Base-by-base conservation (phyloP, 1,284 basidiomycete genomes). In the Inonotus hispidus region DNA sequence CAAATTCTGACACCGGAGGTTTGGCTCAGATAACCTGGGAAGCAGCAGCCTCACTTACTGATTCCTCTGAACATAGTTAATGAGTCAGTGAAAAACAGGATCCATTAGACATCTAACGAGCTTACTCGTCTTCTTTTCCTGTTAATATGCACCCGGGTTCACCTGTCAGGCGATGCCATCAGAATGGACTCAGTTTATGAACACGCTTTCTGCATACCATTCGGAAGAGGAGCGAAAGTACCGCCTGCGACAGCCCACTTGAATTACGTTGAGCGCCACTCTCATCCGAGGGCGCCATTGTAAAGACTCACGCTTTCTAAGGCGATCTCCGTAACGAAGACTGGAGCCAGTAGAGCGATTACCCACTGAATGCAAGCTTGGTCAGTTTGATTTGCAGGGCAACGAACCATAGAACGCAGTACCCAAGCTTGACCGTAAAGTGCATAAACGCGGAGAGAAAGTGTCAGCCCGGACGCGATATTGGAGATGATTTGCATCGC, bases 171-270 rank as follows among this genome's bases (percentile, higher is more conserved):
- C 19, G n/a, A 54, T 39, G 2, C 2, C 46, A 14, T 35, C 7
- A 41, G 53, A 21, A n/a, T 45, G 13, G 19, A 49, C 10, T n/a
- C 21, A 7, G 52, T 14, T 27, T 29, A 8, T 14, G 19, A 14
- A 38, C 8, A 7, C 29, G 8, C 14, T 45, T 4, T 1, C 8
- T n/a, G 29, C 45, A 8, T 38, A 63, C 62, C 58, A 11, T n/a
- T 14, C 45, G 62, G 62, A 23, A 63, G 38, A 5, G 29, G 53
- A 23, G 52, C 62, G 21, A 58, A 58, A 43, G 56, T 37, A 14
- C 62, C 62, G n/a, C 56, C 53, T 11, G 56, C 56, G 19, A 62
- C 61, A 10, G 61, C 61, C 61, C 61, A 62, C 59, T 61, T 50
- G n/a, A 29, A 19, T 11, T 23, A 43, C 23, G 27, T 35, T 21